A percentile compares a stretch with the other conserved stretches of the same genome.
Evolutionary conservation across 2,329 filamentous ascomycete genomes (phyloP).

Genomic region (Penicillium sp.): DNA sequence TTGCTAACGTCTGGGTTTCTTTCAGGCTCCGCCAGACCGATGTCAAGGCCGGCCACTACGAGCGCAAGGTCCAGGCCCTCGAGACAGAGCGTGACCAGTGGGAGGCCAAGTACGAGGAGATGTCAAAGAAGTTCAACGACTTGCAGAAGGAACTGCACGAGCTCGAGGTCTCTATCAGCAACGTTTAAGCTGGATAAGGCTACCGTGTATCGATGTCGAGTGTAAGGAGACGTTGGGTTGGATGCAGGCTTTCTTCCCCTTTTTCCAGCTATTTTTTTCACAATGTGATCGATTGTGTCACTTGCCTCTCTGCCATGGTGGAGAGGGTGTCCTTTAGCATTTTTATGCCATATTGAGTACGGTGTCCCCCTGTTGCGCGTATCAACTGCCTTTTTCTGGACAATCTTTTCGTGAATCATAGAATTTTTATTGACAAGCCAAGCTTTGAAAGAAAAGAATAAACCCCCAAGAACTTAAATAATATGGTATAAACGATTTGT

Average conservation of each 20-base stretch:
- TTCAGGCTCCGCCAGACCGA: conserved; percentile 96
- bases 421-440: conserved; percentile 6
- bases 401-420: conserved; percentile 14
- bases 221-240: conserved; percentile 30
- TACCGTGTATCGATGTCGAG: conserved; percentile 31
- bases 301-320: conserved; percentile 15
- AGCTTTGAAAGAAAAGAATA: background rate
- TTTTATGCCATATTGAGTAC: conserved; percentile 16
- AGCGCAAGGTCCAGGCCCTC: conserved; percentile 97
- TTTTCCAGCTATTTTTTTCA: conserved; percentile 26
- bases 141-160: conserved; percentile 90
- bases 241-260: conserved; percentile 25
- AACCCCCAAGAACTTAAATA: conserved; percentile 1
- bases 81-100: conserved; percentile 89
- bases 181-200: conserved; percentile 64
- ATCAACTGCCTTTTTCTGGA: conserved; percentile 15
- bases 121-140: conserved; percentile 81
- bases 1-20: conserved; percentile 15
- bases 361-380: conserved; percentile 13
- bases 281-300: conserved; percentile 28
- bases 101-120: conserved; percentile 98
- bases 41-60: conserved; percentile 98
- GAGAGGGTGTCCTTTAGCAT: conserved; percentile 21
- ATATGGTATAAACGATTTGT: conserved; percentile 10
- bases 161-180: conserved; percentile 87